These are phyloP conservation scores for Rhynchospora pubera DNA, from an alignment of 176 grass and related monocot genomes.

Conservation along the genomic window DNA sequence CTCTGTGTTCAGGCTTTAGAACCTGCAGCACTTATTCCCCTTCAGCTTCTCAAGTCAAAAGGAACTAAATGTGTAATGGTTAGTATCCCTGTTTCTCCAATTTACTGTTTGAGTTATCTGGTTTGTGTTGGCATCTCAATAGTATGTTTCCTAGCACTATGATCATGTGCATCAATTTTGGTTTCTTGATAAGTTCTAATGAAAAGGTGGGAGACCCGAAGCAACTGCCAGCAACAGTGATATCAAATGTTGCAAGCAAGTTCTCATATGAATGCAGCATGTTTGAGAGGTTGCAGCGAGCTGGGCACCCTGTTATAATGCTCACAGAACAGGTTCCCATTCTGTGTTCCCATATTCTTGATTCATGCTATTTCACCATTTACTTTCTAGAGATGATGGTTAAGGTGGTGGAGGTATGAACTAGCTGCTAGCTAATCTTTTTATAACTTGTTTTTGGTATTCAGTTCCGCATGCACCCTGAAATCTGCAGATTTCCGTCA, in stretches of 20 bases:
- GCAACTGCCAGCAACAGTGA: conserved; percentile 91
- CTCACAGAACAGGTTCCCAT: conserved; percentile 75
- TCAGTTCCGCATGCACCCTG: conserved; percentile 97
- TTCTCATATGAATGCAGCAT: conserved; percentile 96
- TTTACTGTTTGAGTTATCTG: background rate
- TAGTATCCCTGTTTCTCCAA: conserved; percentile 1
- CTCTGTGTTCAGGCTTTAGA: conserved; percentile 70
- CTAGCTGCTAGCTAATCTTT: conserved; percentile 3
- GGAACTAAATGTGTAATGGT: conserved; percentile 98
- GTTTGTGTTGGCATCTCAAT: conserved; percentile 8
- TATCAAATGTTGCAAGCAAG: conserved; percentile 86
- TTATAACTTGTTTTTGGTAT: conserved; percentile 20
- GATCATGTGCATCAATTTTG: conserved; percentile 13
- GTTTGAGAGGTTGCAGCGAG: conserved; percentile 95
- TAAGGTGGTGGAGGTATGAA: background rate
- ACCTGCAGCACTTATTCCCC: conserved; percentile 90
- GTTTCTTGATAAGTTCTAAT: conserved; percentile 20
- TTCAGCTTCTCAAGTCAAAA: conserved; percentile 95
- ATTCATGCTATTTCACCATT: background rate
- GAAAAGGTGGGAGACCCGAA: conserved; percentile 96
- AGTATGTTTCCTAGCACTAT: background rate
- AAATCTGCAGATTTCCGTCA: conserved; percentile 92
- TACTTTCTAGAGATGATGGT: background rate
- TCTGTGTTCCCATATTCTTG: background rate
- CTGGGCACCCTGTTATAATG: conserved; percentile 92